Base-by-base conservation (phyloP, 441 rosid genomes). In the Populus hybrid region DNA sequence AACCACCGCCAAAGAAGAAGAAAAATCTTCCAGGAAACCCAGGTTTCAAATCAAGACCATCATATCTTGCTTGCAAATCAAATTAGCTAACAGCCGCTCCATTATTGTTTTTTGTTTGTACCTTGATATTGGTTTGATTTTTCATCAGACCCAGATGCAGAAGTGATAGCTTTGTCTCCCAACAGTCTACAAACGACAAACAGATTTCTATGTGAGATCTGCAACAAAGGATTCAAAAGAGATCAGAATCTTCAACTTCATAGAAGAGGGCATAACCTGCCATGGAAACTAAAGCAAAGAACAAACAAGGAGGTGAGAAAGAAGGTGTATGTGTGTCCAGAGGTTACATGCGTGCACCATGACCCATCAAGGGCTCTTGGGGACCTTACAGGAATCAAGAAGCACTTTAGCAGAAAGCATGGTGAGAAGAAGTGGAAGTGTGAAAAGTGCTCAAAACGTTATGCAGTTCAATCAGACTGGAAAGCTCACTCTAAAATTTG, bases 391-490 rank as follows among this genome's bases (percentile, higher is more conserved):
- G 93, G 93, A 21, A 87, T 89, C 79, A 89, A 89, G 84, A 89
- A 89, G 72, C 93, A 89, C 84, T 88, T 85, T 78, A 80, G 85
- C 83, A 83, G 93, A 80, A 89, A 89, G 75, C 93, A 89, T 46
- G 88, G 93, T 2, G 93, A 89, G 86, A 89, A 86, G 82, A 89
- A 87, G 70, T 89, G 89, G 89, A 89, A 89, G 83, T 89, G 93
- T 66, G 91, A 88, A 73, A 79, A 86, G 74, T 88, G 93, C 84
- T 81, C 89, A 23, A 89, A 89, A 76, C 87, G 82, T 76, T 89
- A 89, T 79, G 93, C 93, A 6, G 93, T 89, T 42, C 90, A 83
- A 82, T 89, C 93, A 75, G 93, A 89, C 71, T 88, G 90, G 88
- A 89, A 88, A 75, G 91, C 93, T 24, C 93, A 89, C 79, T 83